These are phyloP conservation scores for Galerina marginata DNA, from an alignment of 768 basidiomycete species.

Conservation along the genomic window DNA sequence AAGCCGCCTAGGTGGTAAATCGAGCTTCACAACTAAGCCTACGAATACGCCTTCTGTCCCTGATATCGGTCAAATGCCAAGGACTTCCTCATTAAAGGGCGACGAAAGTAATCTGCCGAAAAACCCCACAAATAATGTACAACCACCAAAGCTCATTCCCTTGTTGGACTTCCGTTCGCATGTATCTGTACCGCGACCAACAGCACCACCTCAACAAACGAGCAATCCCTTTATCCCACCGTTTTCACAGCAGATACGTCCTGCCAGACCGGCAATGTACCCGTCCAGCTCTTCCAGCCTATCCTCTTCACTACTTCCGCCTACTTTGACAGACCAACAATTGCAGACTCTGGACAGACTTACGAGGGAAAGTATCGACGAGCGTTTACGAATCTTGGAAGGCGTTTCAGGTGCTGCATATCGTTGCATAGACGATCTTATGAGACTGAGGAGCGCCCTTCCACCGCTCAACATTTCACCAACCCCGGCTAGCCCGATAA, in stretches of 20 bases:
- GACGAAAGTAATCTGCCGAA: neutral
- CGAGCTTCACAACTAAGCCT: neutral
- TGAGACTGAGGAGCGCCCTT: slow-evolving; percentile 74
- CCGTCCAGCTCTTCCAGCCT: neutral
- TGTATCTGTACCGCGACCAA: neutral
- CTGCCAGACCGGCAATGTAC: neutral
- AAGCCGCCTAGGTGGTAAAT: slow-evolving; percentile 40
- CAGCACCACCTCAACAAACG: neutral
- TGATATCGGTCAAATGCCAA: neutral
- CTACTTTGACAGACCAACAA: slow-evolving; percentile 62
- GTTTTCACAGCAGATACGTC: neutral
- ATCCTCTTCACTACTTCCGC: slow-evolving; percentile 35
- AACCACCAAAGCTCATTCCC: slow-evolving; percentile 39
- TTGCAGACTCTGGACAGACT: slow-evolving; percentile 65
- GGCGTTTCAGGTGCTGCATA: slow-evolving; percentile 77
- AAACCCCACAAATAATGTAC: neutral
- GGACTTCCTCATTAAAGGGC: neutral
- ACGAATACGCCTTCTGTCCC: neutral
- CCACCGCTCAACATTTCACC: slow-evolving; percentile 39
- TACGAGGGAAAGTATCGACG: slow-evolving; percentile 85
- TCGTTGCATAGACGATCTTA: slow-evolving; percentile 79
- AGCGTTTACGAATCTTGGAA: slow-evolving; percentile 79
- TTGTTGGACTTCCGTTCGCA: slow-evolving; percentile 39
- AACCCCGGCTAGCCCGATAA: neutral
- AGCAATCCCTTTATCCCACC: neutral